Evolutionary conservation across 345 rosid species (phyloP).

Genomic region (Garcia nutans): DNA sequence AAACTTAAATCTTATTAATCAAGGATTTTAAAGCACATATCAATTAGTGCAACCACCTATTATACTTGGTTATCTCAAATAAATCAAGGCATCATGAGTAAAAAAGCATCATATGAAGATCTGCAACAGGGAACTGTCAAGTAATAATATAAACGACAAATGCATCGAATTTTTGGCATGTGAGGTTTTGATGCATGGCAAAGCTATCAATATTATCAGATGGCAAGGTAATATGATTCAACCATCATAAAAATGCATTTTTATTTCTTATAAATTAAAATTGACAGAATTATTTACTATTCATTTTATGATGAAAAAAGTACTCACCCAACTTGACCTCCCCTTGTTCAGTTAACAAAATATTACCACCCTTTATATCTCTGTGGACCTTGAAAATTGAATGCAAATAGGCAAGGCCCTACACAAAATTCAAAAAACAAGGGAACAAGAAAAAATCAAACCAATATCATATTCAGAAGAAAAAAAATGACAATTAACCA

Average conservation of each 20-base stretch:
- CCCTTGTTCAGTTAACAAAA: slow-evolving; percentile 96
- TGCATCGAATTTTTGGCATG: neutral
- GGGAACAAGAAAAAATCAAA: slow-evolving; percentile 5
- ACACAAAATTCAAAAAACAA: slow-evolving; percentile 14
- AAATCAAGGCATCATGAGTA: neutral
- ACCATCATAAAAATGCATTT: neutral
- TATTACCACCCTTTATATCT: slow-evolving; percentile 98
- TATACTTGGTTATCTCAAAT: neutral
- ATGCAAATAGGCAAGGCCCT: slow-evolving; percentile 99
- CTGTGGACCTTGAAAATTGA: slow-evolving; percentile 96
- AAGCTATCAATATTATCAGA: neutral
- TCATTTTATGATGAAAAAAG: slow-evolving; percentile 1
- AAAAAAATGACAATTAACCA: neutral
- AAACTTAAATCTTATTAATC: neutral
- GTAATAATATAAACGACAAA: neutral
- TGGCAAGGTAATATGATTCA: neutral
- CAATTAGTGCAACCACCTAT: neutral
- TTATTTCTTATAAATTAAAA: slow-evolving; percentile 1
- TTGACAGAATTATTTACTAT: no score
- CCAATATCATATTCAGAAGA: slow-evolving; percentile 16
- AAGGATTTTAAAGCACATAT: neutral
- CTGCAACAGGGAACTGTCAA: neutral
- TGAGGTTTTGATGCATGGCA: neutral
- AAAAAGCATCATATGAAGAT: neutral
- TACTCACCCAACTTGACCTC: slow-evolving; percentile 98